Evolutionary conservation across 148 eudicot genomes (phyloP), one percentile per base, ranked within the genome.

Genomic region (Selenicereus undatus): DNA sequence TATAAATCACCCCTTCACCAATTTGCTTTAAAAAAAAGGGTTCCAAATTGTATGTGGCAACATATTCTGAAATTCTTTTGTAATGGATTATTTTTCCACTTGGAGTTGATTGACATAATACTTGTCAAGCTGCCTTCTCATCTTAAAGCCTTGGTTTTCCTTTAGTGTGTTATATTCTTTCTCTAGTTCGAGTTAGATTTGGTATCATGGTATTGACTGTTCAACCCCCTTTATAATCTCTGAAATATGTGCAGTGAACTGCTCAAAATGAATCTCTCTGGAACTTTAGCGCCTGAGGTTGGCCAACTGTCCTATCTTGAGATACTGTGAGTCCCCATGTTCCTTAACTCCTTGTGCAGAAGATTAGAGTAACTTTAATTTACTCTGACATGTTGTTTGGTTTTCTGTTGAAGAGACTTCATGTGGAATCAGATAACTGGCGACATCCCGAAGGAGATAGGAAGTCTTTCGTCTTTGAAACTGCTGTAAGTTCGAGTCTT

Each of bases 351-450:
- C 5, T 77, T 52, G 48, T 45, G 24, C 6, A 14, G 12, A 24
- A 16, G 24, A 48, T 22, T 35, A 48, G 13, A n/a, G 27, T 62
- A 27, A 73, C 11, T 9, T 39, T 69, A 22, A 35, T 73, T 73
- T 32, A 77, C 78, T 58, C 71, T 81, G 74, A 76, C 56, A 62
- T 7, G 45, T 62, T n/a, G 32, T 76, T 27, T 74, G 39, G 1
- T 50, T 77, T 68, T 77, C 51, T 78, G 77, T 51, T 80, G 74
- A 75, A 95, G 98, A 83, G 90, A 93, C 80, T 86, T 95, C 85
- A 91, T 95, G 96, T 94, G 98, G 98, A 94, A 94, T 82, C 77
- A 87, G 18, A 81, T 93, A 51, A 88, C 79, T 77, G 98, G 98
- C 36, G 81, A 83, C 83, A 89, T 93, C 71, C 97, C 98, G 3